Evolutionary conservation across 352 stramenopile species (phyloP).

Genomic region (Phytophthora uliginosa): DNA sequence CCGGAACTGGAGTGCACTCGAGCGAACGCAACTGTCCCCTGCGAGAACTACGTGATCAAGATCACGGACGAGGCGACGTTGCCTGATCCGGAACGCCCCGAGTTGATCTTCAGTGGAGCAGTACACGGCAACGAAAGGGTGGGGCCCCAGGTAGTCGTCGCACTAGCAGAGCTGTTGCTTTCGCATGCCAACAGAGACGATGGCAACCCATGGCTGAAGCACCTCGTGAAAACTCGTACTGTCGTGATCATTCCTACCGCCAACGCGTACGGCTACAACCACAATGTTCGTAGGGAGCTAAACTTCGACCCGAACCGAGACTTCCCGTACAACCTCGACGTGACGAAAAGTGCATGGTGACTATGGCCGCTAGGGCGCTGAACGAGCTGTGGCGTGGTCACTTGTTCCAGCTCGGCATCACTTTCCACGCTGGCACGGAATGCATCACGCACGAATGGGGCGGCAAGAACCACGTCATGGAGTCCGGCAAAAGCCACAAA

Average conservation of each 20-base stretch:
- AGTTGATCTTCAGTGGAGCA: conserved; percentile 95
- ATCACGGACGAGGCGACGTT: conserved; percentile 86
- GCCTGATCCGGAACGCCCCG: conserved; percentile 76
- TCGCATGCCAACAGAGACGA: conserved; percentile 57
- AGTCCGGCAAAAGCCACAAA: conserved; percentile 47
- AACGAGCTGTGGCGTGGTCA: conserved; percentile 97
- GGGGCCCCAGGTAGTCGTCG: conserved; percentile 86
- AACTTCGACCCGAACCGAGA: conserved; percentile 97
- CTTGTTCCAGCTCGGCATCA: conserved; percentile 96
- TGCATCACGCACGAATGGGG: conserved; percentile 98
- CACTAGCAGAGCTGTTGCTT: conserved; percentile 74
- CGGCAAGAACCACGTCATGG: conserved; percentile 82
- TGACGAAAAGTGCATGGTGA: conserved; percentile 90
- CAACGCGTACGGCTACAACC: conserved; percentile 94
- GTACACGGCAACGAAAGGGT: conserved; percentile 97
- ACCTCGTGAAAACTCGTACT: conserved; percentile 85
- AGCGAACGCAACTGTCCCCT: conserved; percentile 51
- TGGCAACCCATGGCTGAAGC: conserved; percentile 65
- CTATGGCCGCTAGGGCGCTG: conserved; percentile 93
- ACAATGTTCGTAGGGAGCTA: conserved; percentile 82
- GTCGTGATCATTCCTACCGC: conserved; percentile 90
- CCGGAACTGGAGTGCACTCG: conserved; percentile 62
- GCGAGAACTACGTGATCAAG: conserved; percentile 85
- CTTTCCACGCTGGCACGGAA: conserved; percentile 97
- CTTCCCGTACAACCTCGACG: conserved; percentile 94